Conservation (phyloP, 106 monocot species). For the Dendrobium huoshanense region DNA sequence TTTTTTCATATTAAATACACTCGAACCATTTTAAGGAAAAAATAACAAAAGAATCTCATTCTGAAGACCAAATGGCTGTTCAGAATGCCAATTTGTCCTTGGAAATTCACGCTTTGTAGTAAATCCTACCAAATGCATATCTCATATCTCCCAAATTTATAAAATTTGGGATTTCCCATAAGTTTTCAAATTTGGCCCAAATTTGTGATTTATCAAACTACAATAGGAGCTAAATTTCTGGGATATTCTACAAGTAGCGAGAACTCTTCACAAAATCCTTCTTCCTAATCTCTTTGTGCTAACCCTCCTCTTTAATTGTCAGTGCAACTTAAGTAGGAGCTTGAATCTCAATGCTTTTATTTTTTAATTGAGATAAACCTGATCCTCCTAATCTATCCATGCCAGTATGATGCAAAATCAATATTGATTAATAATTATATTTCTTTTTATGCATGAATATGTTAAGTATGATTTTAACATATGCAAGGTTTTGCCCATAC, state of each 20-base stretch:
- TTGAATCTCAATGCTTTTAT: no score
- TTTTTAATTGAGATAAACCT: no score
- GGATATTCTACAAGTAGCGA: neutral
- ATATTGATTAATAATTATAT: no score
- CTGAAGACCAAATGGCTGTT: neutral
- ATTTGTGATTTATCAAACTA: neutral
- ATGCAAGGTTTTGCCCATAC: no score
- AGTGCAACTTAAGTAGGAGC: neutral
- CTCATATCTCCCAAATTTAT: no score
- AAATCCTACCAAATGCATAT: no score
- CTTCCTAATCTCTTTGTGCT: neutral
- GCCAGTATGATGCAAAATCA: no score
- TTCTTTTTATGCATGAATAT: no score
- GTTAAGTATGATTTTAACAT: no score
- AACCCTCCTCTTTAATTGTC: neutral
- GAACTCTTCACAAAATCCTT: neutral
- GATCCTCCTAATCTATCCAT: no score
- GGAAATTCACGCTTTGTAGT: neutral
- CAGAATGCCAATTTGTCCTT: neutral
- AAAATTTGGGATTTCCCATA: no score
- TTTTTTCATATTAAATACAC: neutral
- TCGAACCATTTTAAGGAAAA: neutral
- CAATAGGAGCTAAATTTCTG: neutral
- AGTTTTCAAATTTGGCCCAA: neutral
- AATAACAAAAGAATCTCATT: neutral